Conservation (phyloP, 179 eudicot genomes). For the Nepenthes alata region DNA sequence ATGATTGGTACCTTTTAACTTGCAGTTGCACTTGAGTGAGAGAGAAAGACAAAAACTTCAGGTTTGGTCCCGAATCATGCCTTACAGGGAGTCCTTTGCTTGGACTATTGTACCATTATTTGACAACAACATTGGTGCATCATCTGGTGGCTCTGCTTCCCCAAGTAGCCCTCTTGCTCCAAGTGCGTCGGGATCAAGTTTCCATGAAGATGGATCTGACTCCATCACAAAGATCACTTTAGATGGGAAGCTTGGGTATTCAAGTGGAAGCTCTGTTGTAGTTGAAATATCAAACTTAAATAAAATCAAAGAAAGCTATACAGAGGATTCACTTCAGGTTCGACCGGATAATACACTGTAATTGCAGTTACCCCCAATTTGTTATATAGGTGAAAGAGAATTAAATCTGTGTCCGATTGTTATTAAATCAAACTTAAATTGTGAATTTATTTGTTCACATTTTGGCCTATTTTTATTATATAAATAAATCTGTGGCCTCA, state of each 20-base stretch:
- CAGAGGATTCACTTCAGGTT: slow-evolving; percentile 95
- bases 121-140: slow-evolving; percentile 57
- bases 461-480: no score
- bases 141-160: slow-evolving; percentile 84
- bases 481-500: no score
- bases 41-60: slow-evolving; percentile 97
- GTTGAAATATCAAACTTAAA: slow-evolving; percentile 93
- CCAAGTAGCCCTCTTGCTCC: slow-evolving; percentile 86
- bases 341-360: slow-evolving; percentile 2
- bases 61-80: slow-evolving; percentile 97
- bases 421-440: no score
- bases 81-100: slow-evolving; percentile 90
- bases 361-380: no score
- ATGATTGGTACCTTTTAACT: neutral
- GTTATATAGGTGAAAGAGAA: no score
- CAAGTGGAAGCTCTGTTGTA: slow-evolving; percentile 79
- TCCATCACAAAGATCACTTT: slow-evolving; percentile 65
- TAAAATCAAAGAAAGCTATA: slow-evolving; percentile 96
- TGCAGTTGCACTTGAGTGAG: slow-evolving; percentile 84
- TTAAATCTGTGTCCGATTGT: no score
- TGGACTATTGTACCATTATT: slow-evolving; percentile 97
- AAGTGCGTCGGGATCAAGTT: slow-evolving; percentile 58
- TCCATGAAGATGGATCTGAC: slow-evolving; percentile 69
- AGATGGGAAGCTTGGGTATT: slow-evolving; percentile 75
- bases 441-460: no score